A percentile compares a stretch with the other conserved stretches of the same genome.
Conservation (phyloP, 202 grass and related monocot genomes). For the Zizania palustris region DNA sequence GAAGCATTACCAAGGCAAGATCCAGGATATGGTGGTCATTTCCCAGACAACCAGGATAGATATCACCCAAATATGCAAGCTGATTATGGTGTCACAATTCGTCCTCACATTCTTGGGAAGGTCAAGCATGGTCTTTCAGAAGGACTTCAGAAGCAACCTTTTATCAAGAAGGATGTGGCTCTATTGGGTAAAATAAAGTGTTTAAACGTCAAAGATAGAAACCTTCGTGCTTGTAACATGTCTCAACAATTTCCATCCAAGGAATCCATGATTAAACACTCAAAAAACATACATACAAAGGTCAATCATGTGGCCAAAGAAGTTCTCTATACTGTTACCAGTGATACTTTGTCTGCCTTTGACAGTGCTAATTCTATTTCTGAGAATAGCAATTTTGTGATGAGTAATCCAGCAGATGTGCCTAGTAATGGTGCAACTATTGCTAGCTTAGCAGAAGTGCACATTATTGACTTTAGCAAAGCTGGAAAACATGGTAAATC, state of each 20-base stretch:
- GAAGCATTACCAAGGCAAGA: constrained; percentile 34
- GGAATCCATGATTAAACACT: constrained; percentile 47
- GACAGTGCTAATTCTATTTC: constrained; percentile 20
- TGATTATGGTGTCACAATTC: constrained; percentile 45
- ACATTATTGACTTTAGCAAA: constrained; percentile 33
- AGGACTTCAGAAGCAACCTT: constrained; percentile 49
- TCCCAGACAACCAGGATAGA: constrained; percentile 31
- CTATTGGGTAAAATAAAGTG: constrained; percentile 79
- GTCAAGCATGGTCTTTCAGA: constrained; percentile 36
- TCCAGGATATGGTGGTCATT: constrained; percentile 35
- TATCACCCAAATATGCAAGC: constrained; percentile 46
- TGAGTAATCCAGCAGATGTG: constrained; percentile 25
- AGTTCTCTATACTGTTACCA: constrained; percentile 21
- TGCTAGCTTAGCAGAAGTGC: constrained; percentile 41
- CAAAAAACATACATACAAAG: constrained; percentile 33
- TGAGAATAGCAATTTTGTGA: constrained; percentile 23
- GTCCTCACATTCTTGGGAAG: constrained; percentile 49
- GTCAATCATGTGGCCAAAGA: constrained; percentile 29
- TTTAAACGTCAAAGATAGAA: constrained; percentile 78
- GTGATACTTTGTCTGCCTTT: constrained; percentile 36
- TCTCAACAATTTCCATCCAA: constrained; percentile 34
- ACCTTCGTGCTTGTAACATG: constrained; percentile 29
- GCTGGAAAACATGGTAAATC: constrained; percentile 24
- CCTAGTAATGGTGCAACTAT: constrained; percentile 22
- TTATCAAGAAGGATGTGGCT: constrained; percentile 59